Percentiles rank a stretch among this genome's conserved stretches.
These are phyloP conservation scores for Penicillium tannophilum DNA, from an alignment of 495 filamentous ascomycete genomes.

Conservation along the genomic window DNA sequence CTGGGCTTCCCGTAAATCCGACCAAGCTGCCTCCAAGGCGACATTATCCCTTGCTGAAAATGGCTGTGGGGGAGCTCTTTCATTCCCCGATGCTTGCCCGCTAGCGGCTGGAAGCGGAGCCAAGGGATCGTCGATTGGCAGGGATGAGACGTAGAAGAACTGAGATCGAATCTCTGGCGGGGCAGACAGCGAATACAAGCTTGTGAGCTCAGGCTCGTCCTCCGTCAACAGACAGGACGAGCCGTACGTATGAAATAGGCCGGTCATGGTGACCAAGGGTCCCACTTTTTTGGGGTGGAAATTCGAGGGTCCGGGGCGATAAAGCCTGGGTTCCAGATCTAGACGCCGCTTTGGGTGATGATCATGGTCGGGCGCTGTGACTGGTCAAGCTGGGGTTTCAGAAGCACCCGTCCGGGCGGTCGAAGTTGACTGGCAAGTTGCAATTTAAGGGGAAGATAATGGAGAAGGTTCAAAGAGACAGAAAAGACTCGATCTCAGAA, in stretches of 20 bases:
- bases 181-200: conserved; percentile 32
- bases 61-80: conserved; percentile 66
- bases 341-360: conserved; percentile 20
- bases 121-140: conserved; percentile 82
- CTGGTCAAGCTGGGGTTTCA: conserved; percentile 10
- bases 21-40: conserved; percentile 74
- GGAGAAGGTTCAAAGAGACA: background rate
- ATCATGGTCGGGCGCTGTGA: conserved; percentile 21
- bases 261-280: conserved; percentile 39
- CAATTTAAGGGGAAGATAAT: background rate
- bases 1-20: conserved; percentile 49
- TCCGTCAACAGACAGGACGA: conserved; percentile 51
- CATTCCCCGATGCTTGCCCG: conserved; percentile 46
- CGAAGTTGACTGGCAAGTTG: conserved; percentile 1
- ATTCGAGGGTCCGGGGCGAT: conserved; percentile 7
- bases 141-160: conserved; percentile 77
- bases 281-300: conserved; percentile 17
- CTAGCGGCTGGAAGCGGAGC: conserved; percentile 62
- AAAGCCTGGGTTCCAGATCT: conserved; percentile 16
- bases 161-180: conserved; percentile 62
- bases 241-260: conserved; percentile 57
- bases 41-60: conserved; percentile 76
- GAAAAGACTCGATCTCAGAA: background rate
- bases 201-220: conserved; percentile 37
- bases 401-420: conserved; percentile 9